A percentile compares a stretch with the other conserved stretches of the same genome.
phyloP scores from a whole-genome alignment of 331 rosid species.

The Prunus yedoensis region DNA sequence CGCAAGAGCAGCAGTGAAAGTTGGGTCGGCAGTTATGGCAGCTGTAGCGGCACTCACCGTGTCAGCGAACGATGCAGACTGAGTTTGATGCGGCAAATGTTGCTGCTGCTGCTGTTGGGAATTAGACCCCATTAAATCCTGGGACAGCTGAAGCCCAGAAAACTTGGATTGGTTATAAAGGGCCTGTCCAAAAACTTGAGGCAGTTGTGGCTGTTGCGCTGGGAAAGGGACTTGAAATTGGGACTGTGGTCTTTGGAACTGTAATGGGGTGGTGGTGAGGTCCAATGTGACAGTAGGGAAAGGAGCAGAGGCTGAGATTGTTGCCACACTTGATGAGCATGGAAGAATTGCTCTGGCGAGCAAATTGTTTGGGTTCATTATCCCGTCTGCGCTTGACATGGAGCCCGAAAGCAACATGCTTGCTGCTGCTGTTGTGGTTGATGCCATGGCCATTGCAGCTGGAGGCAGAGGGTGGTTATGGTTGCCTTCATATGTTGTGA shows the following conservation, averaged over 20 bases:
- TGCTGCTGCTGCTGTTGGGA: constrained; percentile 43
- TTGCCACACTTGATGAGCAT: constrained; percentile 75
- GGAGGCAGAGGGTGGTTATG: constrained; percentile 65
- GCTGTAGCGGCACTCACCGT: constrained; percentile 84
- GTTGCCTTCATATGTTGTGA: constrained; percentile 66
- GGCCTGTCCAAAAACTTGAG: constrained; percentile 56
- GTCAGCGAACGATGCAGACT: constrained; percentile 52
- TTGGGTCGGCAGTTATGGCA: constrained; percentile 83
- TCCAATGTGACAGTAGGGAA: constrained; percentile 92
- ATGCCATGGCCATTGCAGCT: constrained; percentile 53
- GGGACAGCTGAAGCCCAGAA: constrained; percentile 88
- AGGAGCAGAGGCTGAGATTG: constrained; percentile 96
- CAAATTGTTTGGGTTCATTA: constrained; percentile 84
- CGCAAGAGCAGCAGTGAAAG: constrained; percentile 84
- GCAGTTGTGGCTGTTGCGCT: constrained; percentile 40
- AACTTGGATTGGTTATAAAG: constrained; percentile 81
- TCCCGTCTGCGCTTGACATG: constrained; percentile 82
- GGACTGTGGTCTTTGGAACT: constrained; percentile 47
- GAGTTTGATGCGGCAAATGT: constrained; percentile 33
- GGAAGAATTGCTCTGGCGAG: constrained; percentile 89
- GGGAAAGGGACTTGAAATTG: constrained; percentile 64
- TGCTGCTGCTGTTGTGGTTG: constrained; percentile 84
- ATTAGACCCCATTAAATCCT: constrained; percentile 40
- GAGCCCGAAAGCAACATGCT: constrained; percentile 89
- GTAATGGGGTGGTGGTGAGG: constrained; percentile 70